These are phyloP conservation scores for Ampelocalamus luodianensis DNA, from an alignment of 176 grass and related monocot genomes.

Conservation along the genomic window DNA sequence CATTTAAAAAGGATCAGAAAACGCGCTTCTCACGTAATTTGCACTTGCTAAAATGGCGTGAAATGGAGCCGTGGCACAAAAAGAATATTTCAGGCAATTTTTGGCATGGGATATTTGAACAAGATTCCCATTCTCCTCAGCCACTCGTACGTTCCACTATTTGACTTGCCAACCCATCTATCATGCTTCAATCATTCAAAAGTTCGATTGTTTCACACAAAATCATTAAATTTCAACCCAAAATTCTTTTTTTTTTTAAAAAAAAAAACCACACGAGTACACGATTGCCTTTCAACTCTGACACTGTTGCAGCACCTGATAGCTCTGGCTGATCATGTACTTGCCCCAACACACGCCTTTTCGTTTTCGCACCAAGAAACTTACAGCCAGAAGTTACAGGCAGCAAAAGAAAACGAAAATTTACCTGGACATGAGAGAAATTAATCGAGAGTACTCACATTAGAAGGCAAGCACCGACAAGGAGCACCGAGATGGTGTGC, in stretches of 20 bases:
- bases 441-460: slow-evolving; percentile 58
- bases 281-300: slow-evolving; percentile 45
- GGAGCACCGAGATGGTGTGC: slow-evolving; percentile 87
- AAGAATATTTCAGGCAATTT: neutral
- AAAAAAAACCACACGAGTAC: neutral
- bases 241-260: neutral
- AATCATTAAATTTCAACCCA: neutral
- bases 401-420: slow-evolving; percentile 7
- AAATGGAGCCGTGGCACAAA: neutral
- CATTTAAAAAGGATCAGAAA: neutral
- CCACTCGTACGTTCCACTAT: neutral
- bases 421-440: neutral
- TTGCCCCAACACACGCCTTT: slow-evolving; percentile 33
- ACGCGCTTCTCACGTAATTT: neutral
- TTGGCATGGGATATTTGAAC: slow-evolving; percentile 23
- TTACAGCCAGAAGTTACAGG: neutral
- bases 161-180: neutral
- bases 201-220: neutral
- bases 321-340: slow-evolving; percentile 47
- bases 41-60: neutral
- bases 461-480: slow-evolving; percentile 88
- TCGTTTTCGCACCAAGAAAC: slow-evolving; percentile 17
- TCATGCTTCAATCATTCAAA: slow-evolving; percentile 31
- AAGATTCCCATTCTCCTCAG: neutral
- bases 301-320: slow-evolving; percentile 53